These are phyloP conservation scores for Saccharomycopsis selenospora DNA, from an alignment of 805 yeast genomes.

Conservation along the genomic window DNA sequence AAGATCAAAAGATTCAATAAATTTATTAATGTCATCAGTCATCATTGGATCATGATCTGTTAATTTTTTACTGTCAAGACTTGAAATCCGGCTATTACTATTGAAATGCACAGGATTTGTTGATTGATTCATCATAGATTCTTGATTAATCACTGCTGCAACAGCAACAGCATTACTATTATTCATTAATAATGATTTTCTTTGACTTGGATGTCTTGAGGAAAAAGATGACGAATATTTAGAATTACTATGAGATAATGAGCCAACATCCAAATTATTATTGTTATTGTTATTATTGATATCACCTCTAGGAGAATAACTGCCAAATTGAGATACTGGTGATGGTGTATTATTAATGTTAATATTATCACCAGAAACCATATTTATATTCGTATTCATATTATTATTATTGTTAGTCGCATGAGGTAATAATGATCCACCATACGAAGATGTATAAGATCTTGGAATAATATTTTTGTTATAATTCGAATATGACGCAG, in stretches of 20 bases:
- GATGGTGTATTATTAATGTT: too few relatives aligned
- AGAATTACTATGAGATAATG: constrained; percentile 31
- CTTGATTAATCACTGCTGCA: constrained; percentile 28
- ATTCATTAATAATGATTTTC: constrained; percentile 5
- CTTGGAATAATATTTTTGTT: constrained; percentile 28
- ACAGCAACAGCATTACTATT: constrained; percentile 34
- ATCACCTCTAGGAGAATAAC: constrained; percentile 23
- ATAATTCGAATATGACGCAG: neutral
- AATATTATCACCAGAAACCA: too few relatives aligned
- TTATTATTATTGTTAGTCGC: neutral
- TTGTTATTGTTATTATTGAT: constrained; percentile 22
- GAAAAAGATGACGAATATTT: constrained; percentile 70
- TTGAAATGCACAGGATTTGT: too few relatives aligned
- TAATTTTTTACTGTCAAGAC: constrained; percentile 10
- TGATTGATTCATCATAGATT: too few relatives aligned
- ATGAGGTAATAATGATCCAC: constrained; percentile 15
- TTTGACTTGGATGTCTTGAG: constrained; percentile 39
- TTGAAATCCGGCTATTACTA: constrained; percentile 19
- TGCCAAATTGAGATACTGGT: constrained; percentile 18
- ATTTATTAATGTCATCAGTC: constrained; percentile 60
- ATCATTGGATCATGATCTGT: constrained; percentile 24
- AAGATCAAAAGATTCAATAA: constrained; percentile 61
- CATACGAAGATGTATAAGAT: constrained; percentile 37
- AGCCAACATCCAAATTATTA: constrained; percentile 26
- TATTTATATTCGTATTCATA: too few relatives aligned